Evolutionary conservation across 2,329 filamentous ascomycete species (phyloP), one percentile per base, ranked within the genome.

Genomic region (Gliomastix tumulicola): DNA sequence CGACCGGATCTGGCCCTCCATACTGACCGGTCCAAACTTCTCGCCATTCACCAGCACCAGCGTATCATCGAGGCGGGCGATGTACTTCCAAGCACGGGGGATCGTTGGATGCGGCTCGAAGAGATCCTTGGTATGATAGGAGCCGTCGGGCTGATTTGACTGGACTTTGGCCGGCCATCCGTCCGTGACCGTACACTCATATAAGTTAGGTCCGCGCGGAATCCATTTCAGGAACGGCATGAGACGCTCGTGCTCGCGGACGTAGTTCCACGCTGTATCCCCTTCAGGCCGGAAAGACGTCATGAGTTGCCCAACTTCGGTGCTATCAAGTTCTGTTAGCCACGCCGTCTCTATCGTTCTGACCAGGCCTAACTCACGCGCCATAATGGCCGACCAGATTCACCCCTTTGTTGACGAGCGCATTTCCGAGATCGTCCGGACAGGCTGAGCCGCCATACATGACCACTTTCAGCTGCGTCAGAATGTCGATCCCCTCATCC

Each of bases 1-100:
- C 0, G 65, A 66, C 2, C 65, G 55, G 5, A 83, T 66, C 0
- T 62, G 63, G 4, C 66, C 69, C 50, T 84, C 80, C 4, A 82
- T 52, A 1, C 73, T 70, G 2, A 72, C 69, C 2, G 80, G 79
- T 44, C 82, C 76, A 41, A 84, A 81, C 45, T 83, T 84, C 59
- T 83, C 82, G 3, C 80, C 79, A 6, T 78, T 84, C 10, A 74
- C 59, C 7, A 82, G 60, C 0, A 71, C 74, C 18, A 82, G 60
- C 38, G 76, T 75, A 10, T 72, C 67, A 43, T 82, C 78, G 3
- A 67, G 68, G 30, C 78, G 60, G 2, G 69, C 74, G 39, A 76
- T 65, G 48, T 80, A 80, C 38, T 65, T 64, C 78, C 79, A 84
- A 0, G 76, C 74, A 37, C 70, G 57, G 1, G 55, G 38, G 8